Base-by-base conservation (phyloP, 345 rosid species). In the Draba incana region DNA sequence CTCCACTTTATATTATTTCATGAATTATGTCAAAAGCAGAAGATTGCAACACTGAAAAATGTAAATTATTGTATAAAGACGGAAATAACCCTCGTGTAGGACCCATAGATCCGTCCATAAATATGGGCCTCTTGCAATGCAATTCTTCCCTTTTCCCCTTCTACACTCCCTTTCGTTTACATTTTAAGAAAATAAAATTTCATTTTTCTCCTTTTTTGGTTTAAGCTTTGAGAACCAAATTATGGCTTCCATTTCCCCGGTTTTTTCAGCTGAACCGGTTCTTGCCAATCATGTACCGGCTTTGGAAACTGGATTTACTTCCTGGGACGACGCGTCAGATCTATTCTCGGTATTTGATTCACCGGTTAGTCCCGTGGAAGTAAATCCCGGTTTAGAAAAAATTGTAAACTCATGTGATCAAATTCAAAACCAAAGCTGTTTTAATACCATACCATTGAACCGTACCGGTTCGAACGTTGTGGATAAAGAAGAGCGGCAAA, bases 71-170 rank as follows among this genome's bases (percentile, higher is more conserved):
- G 14, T 14, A 5, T 2, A 44, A 59, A 59, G 65, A 66, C 55
- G 43, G 31, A 54, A 33, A 39, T 55, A 35, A 38, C 24, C 85
- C 45, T 60, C 44, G 1, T 1, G 20, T 80, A 66, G 79, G 62
- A 11, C 79, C 84, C 66, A 75, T 37, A 3, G 23, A 2, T 14
- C 15, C 41, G 79, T 11, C 84, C 73, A 69, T 92, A 92, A 88
- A 87, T 92, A 84, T 52, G 78, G 66, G 76, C 15, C 84, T 68
- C 83, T 81, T 25, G 69, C 58, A 58, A 82, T 73, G 84, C 93
- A 77, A 55, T 82, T 85, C 89, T 85, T 87, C 92, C 96, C 92
- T 92, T 80, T 87, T 87, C 78, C 80, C 68, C 84, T 90, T 80
- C 86, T 80, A 76, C 42, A 80, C 69, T 70, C 13, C 50, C 71